Base-by-base conservation (phyloP, 2,329 filamentous ascomycete species). In the Exophiala sp. region DNA sequence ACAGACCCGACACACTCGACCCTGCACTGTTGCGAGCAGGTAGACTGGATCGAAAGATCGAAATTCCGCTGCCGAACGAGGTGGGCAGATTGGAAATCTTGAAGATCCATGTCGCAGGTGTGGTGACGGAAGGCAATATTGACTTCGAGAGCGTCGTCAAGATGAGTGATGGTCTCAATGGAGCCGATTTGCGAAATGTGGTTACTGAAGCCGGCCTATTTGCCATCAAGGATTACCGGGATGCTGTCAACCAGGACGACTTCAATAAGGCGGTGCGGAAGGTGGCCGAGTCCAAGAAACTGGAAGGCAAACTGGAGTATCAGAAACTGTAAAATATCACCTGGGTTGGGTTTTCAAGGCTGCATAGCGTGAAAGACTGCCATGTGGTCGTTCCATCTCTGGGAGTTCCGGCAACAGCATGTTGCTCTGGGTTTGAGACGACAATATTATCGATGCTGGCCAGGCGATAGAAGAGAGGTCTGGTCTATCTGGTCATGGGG, bases 181-280 rank as follows among this genome's bases (percentile, higher is more conserved):
- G 93, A 66, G 93, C 93, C 43, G 93, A 98, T 81, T 73, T 98
- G 75, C 80, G 93, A 65, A 98, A 98, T 66, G 90, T 98, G 45
- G 90, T 98, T 45, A 98, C 93, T 11, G 93, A 98, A 78, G 93
- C 93, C 60, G 93, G 93, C 57, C 74, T 98, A 32, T 97, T 96
- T 69, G 90, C 93, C 37, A 98, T 98, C 79, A 97, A 97, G 72
- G 93, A 95, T 66, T 95, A 97, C 69, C 79, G 94, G 55, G 93
- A 98, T 63, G 82, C 89, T 10, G 87, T 98, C 71, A 97, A 87
- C 72, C 93, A 98, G 69, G 93, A 98, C 64, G 93, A 98, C 66
- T 96, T 97, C 82, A 98, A 96, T 77, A 96, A 96, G 74, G 93
- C 93, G 2, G 93, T 98, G 47, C 84, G 93, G 60, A 98, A 98